These are phyloP conservation scores for Ligustrum vulgare DNA, from an alignment of 257 asterid species.

Conservation along the genomic window DNA sequence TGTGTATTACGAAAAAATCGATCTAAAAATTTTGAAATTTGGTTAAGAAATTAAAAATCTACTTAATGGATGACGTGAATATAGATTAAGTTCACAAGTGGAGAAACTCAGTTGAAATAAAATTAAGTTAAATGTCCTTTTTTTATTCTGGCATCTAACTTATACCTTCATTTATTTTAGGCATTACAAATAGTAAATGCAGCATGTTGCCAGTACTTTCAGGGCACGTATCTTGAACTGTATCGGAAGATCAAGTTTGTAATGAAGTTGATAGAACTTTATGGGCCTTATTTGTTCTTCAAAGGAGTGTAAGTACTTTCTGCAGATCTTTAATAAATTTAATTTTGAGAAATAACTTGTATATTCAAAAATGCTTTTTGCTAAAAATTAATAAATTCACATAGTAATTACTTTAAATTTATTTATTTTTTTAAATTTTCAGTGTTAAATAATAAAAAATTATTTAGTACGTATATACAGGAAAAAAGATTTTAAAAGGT, in stretches of 20 bases:
- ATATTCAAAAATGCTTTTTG: too few relatives aligned
- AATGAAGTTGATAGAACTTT: slow-evolving; percentile 41
- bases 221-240: slow-evolving; percentile 17
- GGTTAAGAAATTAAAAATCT: too few relatives aligned
- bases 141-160: neutral
- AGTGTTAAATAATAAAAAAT: too few relatives aligned
- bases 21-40: too few relatives aligned
- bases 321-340: neutral
- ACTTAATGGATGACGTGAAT: too few relatives aligned
- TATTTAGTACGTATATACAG: too few relatives aligned
- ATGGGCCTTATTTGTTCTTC: slow-evolving; percentile 46
- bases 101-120: neutral
- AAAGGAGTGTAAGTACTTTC: slow-evolving; percentile 37
- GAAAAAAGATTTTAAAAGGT: too few relatives aligned
- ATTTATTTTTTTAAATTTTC: neutral
- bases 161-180: slow-evolving; percentile 4
- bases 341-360: too few relatives aligned
- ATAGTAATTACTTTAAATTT: too few relatives aligned
- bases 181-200: slow-evolving; percentile 30
- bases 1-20: too few relatives aligned
- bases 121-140: neutral
- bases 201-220: slow-evolving; percentile 39
- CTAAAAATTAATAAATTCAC: too few relatives aligned
- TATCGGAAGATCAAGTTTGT: slow-evolving; percentile 32
- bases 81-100: too few relatives aligned